Base-by-base conservation (phyloP, 2,329 filamentous ascomycete genomes). In the Colletotrichum caudatum region DNA sequence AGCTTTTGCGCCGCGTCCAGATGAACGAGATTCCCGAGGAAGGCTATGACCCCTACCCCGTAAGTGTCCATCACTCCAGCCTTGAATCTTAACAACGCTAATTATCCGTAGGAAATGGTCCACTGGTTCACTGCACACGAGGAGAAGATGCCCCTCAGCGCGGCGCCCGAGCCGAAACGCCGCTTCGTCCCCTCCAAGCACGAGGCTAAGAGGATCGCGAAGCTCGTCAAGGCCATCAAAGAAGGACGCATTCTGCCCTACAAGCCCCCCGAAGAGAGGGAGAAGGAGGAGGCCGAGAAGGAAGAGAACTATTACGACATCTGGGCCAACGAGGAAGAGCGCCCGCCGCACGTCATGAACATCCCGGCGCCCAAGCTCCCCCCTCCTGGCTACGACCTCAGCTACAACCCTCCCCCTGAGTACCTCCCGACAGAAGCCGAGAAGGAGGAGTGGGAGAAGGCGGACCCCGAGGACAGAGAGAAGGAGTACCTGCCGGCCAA, bases 131-230 rank as follows among this genome's bases (percentile, higher is more conserved):
- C 94, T 14, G 92, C 93, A 74, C 92, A 94, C 77, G 88, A 93
- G 79, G 96, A 99, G 83, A 91, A 93, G 74, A 98, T 99, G 95
- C 96, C 96, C 18, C 82, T 99, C 69, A 98, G 94, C 79, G 92
- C 95, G 57, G 96, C 96, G 0, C 96, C 96, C 8, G 96, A 99
- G 80, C 96, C 96, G 1, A 99, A 99, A 84, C 89, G 96, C 74
- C 91, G 96, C 76, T 99, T 98, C 80, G 85, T 99, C 12, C 96
- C 97, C 8, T 98, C 95, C 58, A 98, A 98, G 82, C 94, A 99
- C 81, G 96, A 99, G 82, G 93, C 94, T 41, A 98, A 98, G 85
- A 90, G 95, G 69, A 90, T 99, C 63, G 97, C 98, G 90, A 98
- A 99, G 84, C 91, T 99, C 77, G 96, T 98, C 65, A 94, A 93